These are phyloP conservation scores for Borovskyia barvae DNA, from an alignment of 208 protist species.

Conservation along the genomic window DNA sequence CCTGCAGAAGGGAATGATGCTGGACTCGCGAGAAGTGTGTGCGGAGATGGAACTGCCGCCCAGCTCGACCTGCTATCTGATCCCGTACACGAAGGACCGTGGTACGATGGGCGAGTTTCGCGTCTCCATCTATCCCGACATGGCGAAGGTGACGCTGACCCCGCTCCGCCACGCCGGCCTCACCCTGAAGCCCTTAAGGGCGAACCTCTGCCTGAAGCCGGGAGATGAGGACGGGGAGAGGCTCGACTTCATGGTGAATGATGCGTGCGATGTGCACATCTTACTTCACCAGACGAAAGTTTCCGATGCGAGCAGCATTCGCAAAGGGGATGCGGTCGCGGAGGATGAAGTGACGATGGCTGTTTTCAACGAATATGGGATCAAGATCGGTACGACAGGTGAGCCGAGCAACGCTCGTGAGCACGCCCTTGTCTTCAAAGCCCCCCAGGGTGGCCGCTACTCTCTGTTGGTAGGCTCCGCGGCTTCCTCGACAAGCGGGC, in stretches of 20 bases:
- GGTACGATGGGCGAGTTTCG: constrained; percentile 61
- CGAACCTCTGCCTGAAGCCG: constrained; percentile 25
- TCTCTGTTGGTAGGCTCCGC: constrained; percentile 49
- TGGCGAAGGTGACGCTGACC: constrained; percentile 73
- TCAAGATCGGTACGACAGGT: constrained; percentile 55
- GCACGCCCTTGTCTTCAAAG: constrained; percentile 72
- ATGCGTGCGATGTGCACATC: constrained; percentile 78
- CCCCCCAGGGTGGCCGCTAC: constrained; percentile 65
- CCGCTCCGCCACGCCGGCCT: constrained; percentile 68
- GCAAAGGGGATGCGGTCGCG: constrained; percentile 51
- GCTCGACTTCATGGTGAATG: constrained; percentile 67
- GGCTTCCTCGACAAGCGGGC: constrained; percentile 11
- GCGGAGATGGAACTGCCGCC: constrained; percentile 75
- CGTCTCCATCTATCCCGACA: constrained; percentile 83
- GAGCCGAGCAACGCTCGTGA: constrained; percentile 66
- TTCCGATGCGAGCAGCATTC: constrained; percentile 28
- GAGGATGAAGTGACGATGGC: constrained; percentile 55
- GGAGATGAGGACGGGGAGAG: constrained; percentile 32
- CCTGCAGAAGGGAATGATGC: constrained; percentile 80
- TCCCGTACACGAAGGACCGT: constrained; percentile 81
- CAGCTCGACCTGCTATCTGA: constrained; percentile 72
- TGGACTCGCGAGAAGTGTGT: constrained; percentile 79
- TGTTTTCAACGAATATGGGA: constrained; percentile 75
- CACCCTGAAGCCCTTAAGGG: constrained; percentile 43
- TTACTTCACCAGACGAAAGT: constrained; percentile 68